Evolutionary conservation across 2,329 filamentous ascomycete genomes (phyloP).

Genomic region (Aspergillus sp.): DNA sequence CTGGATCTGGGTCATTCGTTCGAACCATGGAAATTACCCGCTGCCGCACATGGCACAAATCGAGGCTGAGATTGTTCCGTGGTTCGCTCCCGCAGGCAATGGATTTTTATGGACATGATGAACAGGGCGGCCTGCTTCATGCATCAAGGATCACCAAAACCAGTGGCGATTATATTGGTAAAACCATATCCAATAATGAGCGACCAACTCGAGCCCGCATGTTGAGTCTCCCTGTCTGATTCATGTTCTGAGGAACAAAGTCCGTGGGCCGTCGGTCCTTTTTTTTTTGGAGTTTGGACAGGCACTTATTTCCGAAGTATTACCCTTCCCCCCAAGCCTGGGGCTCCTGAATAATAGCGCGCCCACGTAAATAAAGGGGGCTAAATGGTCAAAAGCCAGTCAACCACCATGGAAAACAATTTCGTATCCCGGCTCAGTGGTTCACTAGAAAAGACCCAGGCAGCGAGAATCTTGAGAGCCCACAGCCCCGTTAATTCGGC

Average conservation of each 20-base stretch:
- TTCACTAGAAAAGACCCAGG: background rate
- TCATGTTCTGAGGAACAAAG: background rate
- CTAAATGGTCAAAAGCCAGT: background rate
- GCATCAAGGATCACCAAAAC: background rate
- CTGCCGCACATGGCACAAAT: background rate
- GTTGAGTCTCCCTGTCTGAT: background rate
- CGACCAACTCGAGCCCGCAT: background rate
- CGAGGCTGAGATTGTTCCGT: constrained; percentile 16
- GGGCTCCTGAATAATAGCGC: no score
- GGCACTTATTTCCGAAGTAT: constrained; percentile 6
- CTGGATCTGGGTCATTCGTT: background rate
- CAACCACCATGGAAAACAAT: background rate
- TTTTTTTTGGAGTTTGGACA: background rate
- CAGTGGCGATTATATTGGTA: background rate
- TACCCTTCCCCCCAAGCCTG: background rate
- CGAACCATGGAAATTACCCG: constrained; percentile 18
- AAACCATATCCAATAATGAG: background rate
- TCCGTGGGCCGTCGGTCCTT: background rate
- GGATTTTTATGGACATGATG: background rate
- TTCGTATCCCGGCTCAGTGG: background rate
- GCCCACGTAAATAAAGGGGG: background rate
- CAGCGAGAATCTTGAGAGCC: background rate
- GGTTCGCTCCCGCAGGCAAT: constrained; percentile 17
- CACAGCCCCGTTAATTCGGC: background rate
- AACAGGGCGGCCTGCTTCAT: background rate